Conservation (phyloP, 768 basidiomycete species). For the Mycena galopus region DNA sequence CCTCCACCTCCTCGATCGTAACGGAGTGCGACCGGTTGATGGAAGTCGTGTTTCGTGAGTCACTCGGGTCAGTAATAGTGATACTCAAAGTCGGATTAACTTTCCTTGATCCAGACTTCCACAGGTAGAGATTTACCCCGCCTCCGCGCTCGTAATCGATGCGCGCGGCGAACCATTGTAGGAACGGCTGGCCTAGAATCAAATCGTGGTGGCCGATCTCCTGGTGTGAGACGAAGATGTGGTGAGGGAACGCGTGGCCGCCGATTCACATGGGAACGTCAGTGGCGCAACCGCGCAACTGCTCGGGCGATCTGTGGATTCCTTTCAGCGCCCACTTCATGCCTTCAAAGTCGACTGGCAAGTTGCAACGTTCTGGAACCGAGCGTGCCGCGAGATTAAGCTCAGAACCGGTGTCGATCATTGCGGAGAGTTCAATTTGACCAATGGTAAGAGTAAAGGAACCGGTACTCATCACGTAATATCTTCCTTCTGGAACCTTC, state of each 20-base stretch:
- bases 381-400: slow-evolving; percentile 1
- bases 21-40: too few species aligned
- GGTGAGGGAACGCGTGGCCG: slow-evolving; percentile 13
- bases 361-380: not conserved
- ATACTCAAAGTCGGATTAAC: slow-evolving; percentile 4
- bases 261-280: slow-evolving; percentile 19
- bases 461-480: too few species aligned
- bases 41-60: not conserved
- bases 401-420: slow-evolving; percentile 16
- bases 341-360: slow-evolving; percentile 25
- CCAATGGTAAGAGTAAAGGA: not conserved
- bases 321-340: slow-evolving; percentile 25
- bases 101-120: slow-evolving; percentile 13
- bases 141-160: slow-evolving; percentile 16
- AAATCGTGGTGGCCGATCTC: too few species aligned
- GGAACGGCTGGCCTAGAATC: slow-evolving; percentile 23
- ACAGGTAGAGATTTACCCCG: not conserved
- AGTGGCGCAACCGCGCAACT: slow-evolving; percentile 26
- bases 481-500: slow-evolving; percentile 5
- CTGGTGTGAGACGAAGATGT: slow-evolving; percentile 22
- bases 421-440: not conserved
- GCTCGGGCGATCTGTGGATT: slow-evolving; percentile 27
- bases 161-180: slow-evolving; percentile 16
- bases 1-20: slow-evolving; percentile 5
- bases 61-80: slow-evolving; percentile 16